Percentiles rank a stretch among this genome's conserved stretches.
These are phyloP conservation scores for Eimeria zaria DNA, from an alignment of 169 alveolate species.

Conservation along the genomic window DNA sequence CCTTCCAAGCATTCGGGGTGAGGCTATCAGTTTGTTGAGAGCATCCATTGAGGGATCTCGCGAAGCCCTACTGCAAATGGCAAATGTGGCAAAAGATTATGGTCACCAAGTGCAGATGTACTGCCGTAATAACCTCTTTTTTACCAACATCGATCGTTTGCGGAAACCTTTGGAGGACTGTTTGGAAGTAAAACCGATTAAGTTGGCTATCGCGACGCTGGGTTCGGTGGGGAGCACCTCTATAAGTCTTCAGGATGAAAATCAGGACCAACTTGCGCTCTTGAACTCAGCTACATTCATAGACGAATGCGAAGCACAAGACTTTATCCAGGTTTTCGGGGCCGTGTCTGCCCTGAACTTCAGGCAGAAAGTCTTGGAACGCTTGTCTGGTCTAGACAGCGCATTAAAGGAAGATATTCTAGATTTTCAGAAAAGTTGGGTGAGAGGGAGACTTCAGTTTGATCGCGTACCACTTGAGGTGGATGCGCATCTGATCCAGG, in stretches of 20 bases:
- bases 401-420: background rate
- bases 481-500: background rate
- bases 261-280: background rate
- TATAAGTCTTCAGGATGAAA: background rate
- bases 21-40: background rate
- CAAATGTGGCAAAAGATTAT: background rate
- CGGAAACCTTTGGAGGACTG: background rate
- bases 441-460: background rate
- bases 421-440: background rate
- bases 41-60: background rate
- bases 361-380: background rate
- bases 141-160: background rate
- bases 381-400: background rate
- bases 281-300: background rate
- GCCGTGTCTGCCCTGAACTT: constrained; percentile 16
- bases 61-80: background rate
- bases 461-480: background rate
- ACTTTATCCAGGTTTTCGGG: background rate
- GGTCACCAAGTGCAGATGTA: background rate
- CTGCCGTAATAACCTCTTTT: background rate
- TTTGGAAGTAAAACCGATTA: background rate
- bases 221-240: background rate
- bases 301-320: background rate
- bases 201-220: background rate
- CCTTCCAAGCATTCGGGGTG: background rate